These are phyloP conservation scores for Phaeosphaeriaceae sp. DNA, from an alignment of 2,329 filamentous ascomycete species.

Conservation along the genomic window DNA sequence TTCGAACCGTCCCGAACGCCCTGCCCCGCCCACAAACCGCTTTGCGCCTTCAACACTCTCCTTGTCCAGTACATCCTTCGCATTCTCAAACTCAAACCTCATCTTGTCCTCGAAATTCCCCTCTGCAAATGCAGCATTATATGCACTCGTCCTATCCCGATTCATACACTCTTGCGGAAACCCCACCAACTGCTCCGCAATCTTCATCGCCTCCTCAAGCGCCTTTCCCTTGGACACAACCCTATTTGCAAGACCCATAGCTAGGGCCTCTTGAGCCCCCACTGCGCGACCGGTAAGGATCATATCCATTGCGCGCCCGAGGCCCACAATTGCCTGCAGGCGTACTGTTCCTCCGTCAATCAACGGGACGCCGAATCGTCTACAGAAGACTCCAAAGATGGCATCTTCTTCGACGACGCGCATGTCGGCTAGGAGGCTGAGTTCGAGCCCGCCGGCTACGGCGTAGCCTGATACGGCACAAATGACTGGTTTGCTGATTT, in stretches of 20 bases:
- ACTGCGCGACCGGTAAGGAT: slow-evolving; percentile 64
- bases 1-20: slow-evolving; percentile 49
- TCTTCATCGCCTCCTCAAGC: slow-evolving; percentile 53
- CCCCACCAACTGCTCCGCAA: slow-evolving; percentile 56
- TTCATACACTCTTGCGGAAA: slow-evolving; percentile 65
- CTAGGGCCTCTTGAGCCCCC: slow-evolving; percentile 57
- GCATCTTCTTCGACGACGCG: slow-evolving; percentile 63
- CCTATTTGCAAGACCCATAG: slow-evolving; percentile 62
- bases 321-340: slow-evolving; percentile 59
- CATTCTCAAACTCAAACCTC: slow-evolving; percentile 57
- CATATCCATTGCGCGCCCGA: slow-evolving; percentile 64
- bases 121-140: slow-evolving; percentile 61
- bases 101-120: slow-evolving; percentile 60
- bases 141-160: slow-evolving; percentile 57
- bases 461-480: slow-evolving; percentile 61
- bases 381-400: slow-evolving; percentile 64
- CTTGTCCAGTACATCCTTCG: slow-evolving; percentile 50
- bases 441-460: slow-evolving; percentile 63
- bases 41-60: slow-evolving; percentile 55
- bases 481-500: slow-evolving; percentile 61
- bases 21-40: slow-evolving; percentile 51
- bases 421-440: slow-evolving; percentile 62
- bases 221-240: slow-evolving; percentile 61
- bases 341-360: slow-evolving; percentile 64
- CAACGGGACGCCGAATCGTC: slow-evolving; percentile 61